Conservation (phyloP, 768 basidiomycete species). For the Boletus tomentosulus region DNA sequence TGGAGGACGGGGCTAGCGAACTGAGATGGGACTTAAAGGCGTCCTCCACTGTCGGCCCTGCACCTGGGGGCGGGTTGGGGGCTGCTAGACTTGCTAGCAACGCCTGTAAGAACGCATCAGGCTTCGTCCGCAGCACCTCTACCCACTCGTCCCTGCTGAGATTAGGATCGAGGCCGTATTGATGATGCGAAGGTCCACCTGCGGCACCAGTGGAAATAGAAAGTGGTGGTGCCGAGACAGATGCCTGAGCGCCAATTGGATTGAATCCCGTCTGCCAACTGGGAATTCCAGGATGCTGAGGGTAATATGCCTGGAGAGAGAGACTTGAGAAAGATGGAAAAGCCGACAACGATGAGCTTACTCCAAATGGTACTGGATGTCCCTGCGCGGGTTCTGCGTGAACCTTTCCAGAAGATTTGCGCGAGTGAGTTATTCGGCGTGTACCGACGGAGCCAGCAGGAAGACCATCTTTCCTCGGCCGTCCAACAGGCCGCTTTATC, state of each 20-base stretch:
- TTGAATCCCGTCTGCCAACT: constrained; percentile 29
- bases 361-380: constrained; percentile 31
- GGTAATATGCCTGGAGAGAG: constrained; percentile 27
- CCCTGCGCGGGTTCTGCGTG: constrained; percentile 17
- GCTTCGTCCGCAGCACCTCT: constrained; percentile 50
- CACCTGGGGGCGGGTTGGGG: constrained; percentile 58
- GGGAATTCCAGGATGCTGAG: constrained; percentile 30
- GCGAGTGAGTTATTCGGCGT: constrained; percentile 38
- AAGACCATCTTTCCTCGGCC: constrained; percentile 77
- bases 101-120: constrained; percentile 52
- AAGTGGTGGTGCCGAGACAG: constrained; percentile 31
- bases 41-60: constrained; percentile 65
- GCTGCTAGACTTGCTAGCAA: constrained; percentile 57
- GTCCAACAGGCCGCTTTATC: constrained; percentile 73
- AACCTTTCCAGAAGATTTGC: constrained; percentile 35
- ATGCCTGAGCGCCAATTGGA: constrained; percentile 21
- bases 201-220: constrained; percentile 30
- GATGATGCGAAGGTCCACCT: constrained; percentile 19
- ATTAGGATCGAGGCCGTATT: constrained; percentile 45
- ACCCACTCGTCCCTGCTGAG: constrained; percentile 63
- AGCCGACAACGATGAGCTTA: constrained; percentile 6
- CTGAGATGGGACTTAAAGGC: constrained; percentile 75
- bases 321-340: background rate
- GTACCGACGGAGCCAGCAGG: constrained; percentile 67
- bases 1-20: constrained; percentile 51